Percentiles rank a stretch among this genome's conserved stretches.
Conservation (phyloP, 495 filamentous ascomycete species). For the Barbatosphaeria neglecta region DNA sequence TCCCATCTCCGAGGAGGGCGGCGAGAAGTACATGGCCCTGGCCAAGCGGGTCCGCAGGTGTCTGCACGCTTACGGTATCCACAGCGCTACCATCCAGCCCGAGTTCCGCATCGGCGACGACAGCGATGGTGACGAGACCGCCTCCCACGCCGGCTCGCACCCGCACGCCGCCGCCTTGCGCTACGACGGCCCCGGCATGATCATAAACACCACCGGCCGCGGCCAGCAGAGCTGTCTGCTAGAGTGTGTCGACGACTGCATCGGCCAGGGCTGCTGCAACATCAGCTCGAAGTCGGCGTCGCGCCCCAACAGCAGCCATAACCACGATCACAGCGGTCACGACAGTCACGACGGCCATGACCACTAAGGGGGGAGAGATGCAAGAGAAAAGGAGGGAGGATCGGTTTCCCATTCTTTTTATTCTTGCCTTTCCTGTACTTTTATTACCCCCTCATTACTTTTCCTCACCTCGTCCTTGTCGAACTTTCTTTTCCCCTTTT, state of each 20-base stretch:
- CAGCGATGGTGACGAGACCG: constrained; percentile 15
- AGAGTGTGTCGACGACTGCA: constrained; percentile 78
- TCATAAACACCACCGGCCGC: constrained; percentile 39
- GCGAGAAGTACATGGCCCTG: constrained; percentile 78
- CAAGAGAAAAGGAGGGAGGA: too few species aligned
- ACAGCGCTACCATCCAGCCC: constrained; percentile 96
- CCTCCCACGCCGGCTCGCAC: too few species aligned
- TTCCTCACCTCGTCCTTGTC: too few species aligned
- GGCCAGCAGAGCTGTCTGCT: constrained; percentile 58
- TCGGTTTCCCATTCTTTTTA: not conserved
- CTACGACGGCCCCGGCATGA: constrained; percentile 18
- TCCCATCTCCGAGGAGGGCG: constrained; percentile 55
- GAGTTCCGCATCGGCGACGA: constrained; percentile 64
- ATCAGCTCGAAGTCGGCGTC: constrained; percentile 5
- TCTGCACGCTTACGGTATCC: constrained; percentile 90
- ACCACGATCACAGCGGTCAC: constrained; percentile 1
- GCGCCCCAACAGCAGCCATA: constrained; percentile 8
- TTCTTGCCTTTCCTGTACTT: too few species aligned
- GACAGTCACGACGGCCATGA: not conserved
- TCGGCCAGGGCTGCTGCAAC: constrained; percentile 59
- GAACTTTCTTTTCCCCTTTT: too few species aligned
- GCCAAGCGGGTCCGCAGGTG: constrained; percentile 69
- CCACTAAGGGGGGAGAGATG: too few species aligned
- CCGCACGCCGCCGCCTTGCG: constrained; percentile 21
- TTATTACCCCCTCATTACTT: too few species aligned